A percentile compares a stretch with the other conserved stretches of the same genome.
These are phyloP conservation scores for Mortierella polycephala DNA, from an alignment of 371 early-diverging fungal genomes.

Conservation along the genomic window DNA sequence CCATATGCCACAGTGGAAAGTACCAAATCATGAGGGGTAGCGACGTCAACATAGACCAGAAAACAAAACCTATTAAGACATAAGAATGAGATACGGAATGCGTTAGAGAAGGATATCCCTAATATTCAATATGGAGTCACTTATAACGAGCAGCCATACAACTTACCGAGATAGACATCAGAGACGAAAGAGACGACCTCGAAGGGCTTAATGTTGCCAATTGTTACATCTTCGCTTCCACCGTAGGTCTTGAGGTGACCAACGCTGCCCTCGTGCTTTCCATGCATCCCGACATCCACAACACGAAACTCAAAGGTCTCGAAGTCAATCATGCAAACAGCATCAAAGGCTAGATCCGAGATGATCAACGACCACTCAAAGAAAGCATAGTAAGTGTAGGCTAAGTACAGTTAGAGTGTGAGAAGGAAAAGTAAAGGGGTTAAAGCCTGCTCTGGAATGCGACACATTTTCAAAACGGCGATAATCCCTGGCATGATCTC, in stretches of 20 bases:
- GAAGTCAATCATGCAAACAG: conserved; percentile 77
- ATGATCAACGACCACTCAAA: conserved; percentile 87
- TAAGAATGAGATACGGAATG: conserved; percentile 1
- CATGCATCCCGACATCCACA: conserved; percentile 55
- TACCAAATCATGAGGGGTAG: conserved; percentile 83
- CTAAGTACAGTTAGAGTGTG: conserved; percentile 31
- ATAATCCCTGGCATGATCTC: no score
- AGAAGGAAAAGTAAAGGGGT: no score
- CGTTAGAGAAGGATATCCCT: no score
- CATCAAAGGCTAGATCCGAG: conserved; percentile 84
- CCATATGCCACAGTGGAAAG: conserved; percentile 90
- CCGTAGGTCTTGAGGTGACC: conserved; percentile 34
- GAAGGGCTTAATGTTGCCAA: conserved; percentile 25
- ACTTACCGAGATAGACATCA: conserved; percentile 70
- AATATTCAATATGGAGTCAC: background rate
- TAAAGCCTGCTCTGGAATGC: no score
- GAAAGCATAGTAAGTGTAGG: conserved; percentile 84
- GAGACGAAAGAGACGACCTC: conserved; percentile 54
- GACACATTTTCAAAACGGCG: no score
- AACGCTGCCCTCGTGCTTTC: conserved; percentile 1
- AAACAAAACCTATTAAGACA: conserved; percentile 72
- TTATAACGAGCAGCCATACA: background rate
- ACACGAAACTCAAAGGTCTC: conserved; percentile 64
- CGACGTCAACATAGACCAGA: conserved; percentile 84
- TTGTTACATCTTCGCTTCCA: conserved; percentile 16